Evolutionary conservation across 345 rosid genomes (phyloP).

Genomic region (Xanthoceras sorbifolium): DNA sequence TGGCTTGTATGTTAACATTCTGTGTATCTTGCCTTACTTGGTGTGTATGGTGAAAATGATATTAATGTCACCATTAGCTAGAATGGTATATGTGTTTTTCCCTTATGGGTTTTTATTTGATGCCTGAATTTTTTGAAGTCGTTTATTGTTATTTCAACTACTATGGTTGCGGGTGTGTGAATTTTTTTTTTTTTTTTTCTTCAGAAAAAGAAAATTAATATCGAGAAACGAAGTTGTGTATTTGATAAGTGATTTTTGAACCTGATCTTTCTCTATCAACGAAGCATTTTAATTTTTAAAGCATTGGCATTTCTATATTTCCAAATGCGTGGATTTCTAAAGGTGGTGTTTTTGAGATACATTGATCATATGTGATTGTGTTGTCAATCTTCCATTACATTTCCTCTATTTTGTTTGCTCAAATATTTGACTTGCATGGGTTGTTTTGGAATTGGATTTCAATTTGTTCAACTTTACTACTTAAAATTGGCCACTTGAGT

Average conservation of each 20-base stretch:
- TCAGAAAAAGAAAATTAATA: too few relatives aligned
- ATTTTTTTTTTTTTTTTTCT: neutral
- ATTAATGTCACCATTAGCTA: neutral
- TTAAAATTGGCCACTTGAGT: neutral
- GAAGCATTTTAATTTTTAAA: too few relatives aligned
- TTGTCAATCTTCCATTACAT: too few relatives aligned
- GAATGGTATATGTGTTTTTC: neutral
- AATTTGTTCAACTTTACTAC: neutral
- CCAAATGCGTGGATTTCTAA: neutral
- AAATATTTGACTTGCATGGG: neutral
- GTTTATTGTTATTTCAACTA: neutral
- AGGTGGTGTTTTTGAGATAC: conserved; percentile 2
- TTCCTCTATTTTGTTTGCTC: too few relatives aligned
- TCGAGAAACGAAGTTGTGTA: neutral
- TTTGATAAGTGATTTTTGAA: neutral
- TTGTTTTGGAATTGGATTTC: neutral
- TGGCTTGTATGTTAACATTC: neutral
- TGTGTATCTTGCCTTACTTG: neutral
- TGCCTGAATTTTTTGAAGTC: neutral
- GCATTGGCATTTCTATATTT: neutral
- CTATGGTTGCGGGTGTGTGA: neutral
- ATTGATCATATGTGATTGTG: neutral
- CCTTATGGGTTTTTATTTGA: neutral
- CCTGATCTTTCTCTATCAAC: neutral
- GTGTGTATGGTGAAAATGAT: neutral